Evolutionary conservation across 2,329 filamentous ascomycete genomes (phyloP).

Genomic region (Neurospora crassa): DNA sequence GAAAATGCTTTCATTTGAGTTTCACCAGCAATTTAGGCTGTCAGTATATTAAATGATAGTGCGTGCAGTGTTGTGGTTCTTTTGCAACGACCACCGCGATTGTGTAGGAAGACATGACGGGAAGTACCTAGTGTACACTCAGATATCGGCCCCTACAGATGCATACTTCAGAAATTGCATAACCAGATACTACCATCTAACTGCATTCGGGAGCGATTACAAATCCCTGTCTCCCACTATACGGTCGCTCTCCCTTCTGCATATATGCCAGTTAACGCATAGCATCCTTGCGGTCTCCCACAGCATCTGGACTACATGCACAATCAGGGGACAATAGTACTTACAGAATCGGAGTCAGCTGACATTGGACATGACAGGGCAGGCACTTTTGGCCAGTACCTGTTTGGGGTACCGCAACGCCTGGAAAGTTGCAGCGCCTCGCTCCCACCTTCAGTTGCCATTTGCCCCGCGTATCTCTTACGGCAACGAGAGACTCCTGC

Average conservation of each 20-base stretch:
- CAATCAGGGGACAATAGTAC: not conserved
- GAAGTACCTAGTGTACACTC: not conserved
- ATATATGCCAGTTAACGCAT: not conserved
- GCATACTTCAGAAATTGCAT: not conserved
- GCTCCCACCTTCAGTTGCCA: constrained; percentile 1
- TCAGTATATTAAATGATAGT: not conserved
- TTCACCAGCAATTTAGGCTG: not conserved
- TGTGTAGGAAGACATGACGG: not conserved
- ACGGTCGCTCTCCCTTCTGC: not conserved
- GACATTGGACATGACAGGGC: not conserved
- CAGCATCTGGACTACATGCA: not conserved
- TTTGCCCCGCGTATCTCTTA: constrained; percentile 14
- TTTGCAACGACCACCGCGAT: not conserved
- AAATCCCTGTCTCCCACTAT: not conserved
- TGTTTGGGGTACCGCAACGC: not conserved
- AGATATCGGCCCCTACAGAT: not conserved
- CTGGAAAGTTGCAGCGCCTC: not conserved
- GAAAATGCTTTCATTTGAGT: not conserved
- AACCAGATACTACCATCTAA: not conserved
- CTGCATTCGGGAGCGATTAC: not conserved
- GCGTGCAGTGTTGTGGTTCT: not conserved
- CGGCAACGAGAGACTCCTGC: constrained; percentile 5
- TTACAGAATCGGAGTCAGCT: not conserved
- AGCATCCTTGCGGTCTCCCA: not conserved
- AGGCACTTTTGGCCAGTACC: not conserved